phyloP scores from a whole-genome alignment of 2,329 filamentous ascomycete species.

The Epichloe glyceriae region DNA sequence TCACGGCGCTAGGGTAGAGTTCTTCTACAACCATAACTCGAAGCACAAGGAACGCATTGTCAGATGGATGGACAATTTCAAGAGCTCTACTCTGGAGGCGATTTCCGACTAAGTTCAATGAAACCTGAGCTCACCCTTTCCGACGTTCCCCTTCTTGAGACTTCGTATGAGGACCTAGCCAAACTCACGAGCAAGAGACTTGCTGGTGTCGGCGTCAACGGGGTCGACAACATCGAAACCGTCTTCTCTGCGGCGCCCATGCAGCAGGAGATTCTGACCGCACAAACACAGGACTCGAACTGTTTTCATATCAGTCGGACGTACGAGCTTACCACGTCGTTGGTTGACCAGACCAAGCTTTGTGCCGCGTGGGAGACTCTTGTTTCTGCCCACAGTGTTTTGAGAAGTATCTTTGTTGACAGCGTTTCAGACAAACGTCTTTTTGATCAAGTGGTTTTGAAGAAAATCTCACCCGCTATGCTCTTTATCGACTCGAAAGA shows the following conservation, averaged over 20 bases:
- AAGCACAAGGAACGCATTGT: conserved; percentile 29
- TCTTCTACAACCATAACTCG: conserved; percentile 30
- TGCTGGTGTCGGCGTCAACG: conserved; percentile 25
- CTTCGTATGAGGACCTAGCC: conserved; percentile 32
- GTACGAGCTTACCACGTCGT: conserved; percentile 31
- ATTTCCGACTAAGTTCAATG: conserved; percentile 28
- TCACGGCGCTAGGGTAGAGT: conserved; percentile 28
- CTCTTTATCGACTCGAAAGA: conserved; percentile 35
- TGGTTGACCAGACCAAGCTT: conserved; percentile 30
- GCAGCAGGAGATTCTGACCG: conserved; percentile 37
- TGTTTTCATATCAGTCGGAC: conserved; percentile 31
- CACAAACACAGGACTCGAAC: conserved; percentile 28
- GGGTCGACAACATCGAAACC: conserved; percentile 33
- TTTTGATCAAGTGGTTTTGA: conserved; percentile 37
- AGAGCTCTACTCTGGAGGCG: conserved; percentile 31
- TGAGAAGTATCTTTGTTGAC: conserved; percentile 39
- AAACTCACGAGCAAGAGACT: conserved; percentile 31
- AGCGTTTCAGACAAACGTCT: conserved; percentile 34
- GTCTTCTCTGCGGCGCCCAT: conserved; percentile 34
- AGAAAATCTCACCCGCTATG: conserved; percentile 35
- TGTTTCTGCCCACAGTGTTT: conserved; percentile 28
- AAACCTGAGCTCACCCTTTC: conserved; percentile 35
- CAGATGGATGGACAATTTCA: conserved; percentile 34
- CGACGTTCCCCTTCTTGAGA: conserved; percentile 34
- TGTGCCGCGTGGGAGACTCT: conserved; percentile 38